These are phyloP conservation scores for Heritiera fomes DNA, from an alignment of 345 rosid species.

Conservation along the genomic window DNA sequence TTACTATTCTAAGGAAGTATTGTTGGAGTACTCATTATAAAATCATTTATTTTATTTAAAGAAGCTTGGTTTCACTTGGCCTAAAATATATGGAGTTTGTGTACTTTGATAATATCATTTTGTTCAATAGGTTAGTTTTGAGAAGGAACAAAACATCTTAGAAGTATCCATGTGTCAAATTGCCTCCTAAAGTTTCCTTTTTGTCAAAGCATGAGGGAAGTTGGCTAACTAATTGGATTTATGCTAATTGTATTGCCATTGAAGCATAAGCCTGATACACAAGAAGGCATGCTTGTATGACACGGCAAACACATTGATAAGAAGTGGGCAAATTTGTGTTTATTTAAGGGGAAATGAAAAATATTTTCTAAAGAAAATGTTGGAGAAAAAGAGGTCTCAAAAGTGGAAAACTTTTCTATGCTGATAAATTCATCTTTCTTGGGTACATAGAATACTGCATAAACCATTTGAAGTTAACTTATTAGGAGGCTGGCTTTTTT, in stretches of 20 bases:
- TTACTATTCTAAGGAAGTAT: too few species aligned
- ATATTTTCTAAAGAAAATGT: conserved; percentile 5
- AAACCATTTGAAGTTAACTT: not conserved
- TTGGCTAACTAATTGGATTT: not conserved
- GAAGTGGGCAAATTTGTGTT: not conserved
- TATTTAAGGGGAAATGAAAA: not conserved
- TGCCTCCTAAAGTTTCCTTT: not conserved
- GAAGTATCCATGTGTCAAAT: not conserved
- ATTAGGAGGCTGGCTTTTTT: not conserved
- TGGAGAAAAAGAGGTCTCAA: not conserved
- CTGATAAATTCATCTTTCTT: conserved; percentile 12
- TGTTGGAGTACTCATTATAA: too few species aligned
- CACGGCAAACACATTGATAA: not conserved
- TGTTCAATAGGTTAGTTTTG: not conserved
- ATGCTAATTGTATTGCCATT: too few species aligned
- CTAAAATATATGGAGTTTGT: too few species aligned
- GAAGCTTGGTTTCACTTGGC: too few species aligned
- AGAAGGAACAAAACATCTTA: not conserved
- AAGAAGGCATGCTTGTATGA: not conserved
- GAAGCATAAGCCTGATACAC: not conserved
- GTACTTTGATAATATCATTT: too few species aligned
- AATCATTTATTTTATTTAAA: too few species aligned
- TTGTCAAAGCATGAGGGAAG: not conserved
- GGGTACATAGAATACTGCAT: not conserved
- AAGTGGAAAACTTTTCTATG: too few species aligned